Percentiles rank a stretch among this genome's conserved stretches.
These are phyloP conservation scores for Hevea brasiliensis DNA, from an alignment of 345 rosid species.

Conservation along the genomic window DNA sequence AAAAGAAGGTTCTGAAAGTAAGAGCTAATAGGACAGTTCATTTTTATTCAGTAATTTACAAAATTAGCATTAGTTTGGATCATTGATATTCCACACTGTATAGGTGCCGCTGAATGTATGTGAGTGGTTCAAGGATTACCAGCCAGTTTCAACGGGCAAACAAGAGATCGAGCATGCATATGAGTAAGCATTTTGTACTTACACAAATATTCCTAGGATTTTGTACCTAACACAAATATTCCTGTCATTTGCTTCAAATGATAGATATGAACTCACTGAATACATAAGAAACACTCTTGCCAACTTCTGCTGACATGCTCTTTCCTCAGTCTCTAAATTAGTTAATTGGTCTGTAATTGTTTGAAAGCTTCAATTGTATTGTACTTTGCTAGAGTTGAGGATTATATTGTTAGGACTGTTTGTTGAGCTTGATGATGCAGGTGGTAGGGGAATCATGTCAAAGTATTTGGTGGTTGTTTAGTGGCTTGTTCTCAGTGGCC, in stretches of 20 bases:
- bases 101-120: conserved; percentile 89
- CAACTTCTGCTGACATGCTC: neutral
- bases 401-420: neutral
- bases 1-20: conserved; percentile 89
- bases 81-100: conserved; percentile 13
- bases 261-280: neutral
- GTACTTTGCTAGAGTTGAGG: neutral
- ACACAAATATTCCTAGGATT: neutral
- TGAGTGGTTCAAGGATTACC: conserved; percentile 95
- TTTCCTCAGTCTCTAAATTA: neutral
- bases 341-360: neutral
- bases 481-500: neutral
- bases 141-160: conserved; percentile 79
- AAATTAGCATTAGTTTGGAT: conserved; percentile 2
- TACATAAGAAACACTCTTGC: neutral
- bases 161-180: conserved; percentile 96
- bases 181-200: conserved; percentile 55
- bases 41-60: neutral
- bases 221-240: neutral
- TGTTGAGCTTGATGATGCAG: neutral
- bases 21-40: conserved; percentile 16
- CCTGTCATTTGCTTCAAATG: neutral
- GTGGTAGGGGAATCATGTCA: neutral
- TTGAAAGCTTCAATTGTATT: neutral
- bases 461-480: neutral